Evolutionary conservation across 2,329 filamentous ascomycete genomes (phyloP), one percentile per base, ranked within the genome.

Genomic region (Penicillium sp.): DNA sequence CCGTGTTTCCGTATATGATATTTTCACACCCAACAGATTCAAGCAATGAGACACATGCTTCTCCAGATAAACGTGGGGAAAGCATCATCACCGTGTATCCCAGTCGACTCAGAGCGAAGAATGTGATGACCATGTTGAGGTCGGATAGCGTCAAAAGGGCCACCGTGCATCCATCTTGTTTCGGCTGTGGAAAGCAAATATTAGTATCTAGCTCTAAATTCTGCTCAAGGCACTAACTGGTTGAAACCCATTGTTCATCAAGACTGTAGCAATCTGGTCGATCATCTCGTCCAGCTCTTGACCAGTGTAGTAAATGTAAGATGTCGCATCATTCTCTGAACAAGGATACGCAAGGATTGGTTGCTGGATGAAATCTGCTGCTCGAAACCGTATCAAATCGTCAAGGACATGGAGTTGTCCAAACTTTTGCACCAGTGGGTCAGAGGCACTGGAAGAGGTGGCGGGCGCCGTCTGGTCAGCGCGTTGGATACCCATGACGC

Each of bases 81-180:
- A 78, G 61, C 48, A 72, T 73, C 63, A 79, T 68, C 6, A 73
- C 66, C 10, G 69, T 74, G 49, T 75, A 77, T 21, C 76, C 76
- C 4, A 78, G 56, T n/a, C 75, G 68, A 49, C 71, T 74, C 7
- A 79, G 62, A 8, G 75, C 76, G 44, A 78, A 77, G 40, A 77
- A 70, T 6, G 71, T 70, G 46, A 77, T 55, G 7, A 76, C 66
- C 63, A 74, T 78, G 12, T 70, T 68, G 4, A 78, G 58, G 43
- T 78, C 71, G 0, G 76, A 77, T 9, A 65, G 59, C 0, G 73
- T 72, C 29, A 77, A 68, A 3, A 78, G 61, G 3, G 73, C 73
- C 4, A 78, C 65, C 3, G 70, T 59, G 4, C 49, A 47, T 30
- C 52, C 43, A 23, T 62, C 51, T 13, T 51, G 42, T 4, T 49